These are phyloP conservation scores for Primulina eburnea DNA, from an alignment of 257 asterid species.

Conservation along the genomic window DNA sequence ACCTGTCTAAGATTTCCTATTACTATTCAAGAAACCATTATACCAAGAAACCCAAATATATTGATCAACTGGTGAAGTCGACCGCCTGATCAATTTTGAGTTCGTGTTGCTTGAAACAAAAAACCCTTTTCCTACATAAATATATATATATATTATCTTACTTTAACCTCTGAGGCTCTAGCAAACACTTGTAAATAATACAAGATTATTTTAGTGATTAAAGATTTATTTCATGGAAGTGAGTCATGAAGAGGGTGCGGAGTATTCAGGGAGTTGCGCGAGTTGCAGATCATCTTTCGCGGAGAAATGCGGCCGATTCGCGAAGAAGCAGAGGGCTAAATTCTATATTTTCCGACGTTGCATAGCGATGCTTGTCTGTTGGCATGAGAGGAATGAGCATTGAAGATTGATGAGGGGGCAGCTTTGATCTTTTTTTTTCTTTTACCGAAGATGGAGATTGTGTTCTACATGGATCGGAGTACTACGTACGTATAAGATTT, in stretches of 20 bases:
- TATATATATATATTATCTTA: too few relatives aligned
- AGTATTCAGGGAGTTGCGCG: not conserved
- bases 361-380: slow-evolving; percentile 73
- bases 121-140: not conserved
- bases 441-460: not conserved
- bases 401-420: slow-evolving; percentile 11
- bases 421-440: not conserved
- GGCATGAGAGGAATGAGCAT: slow-evolving; percentile 60
- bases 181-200: not conserved
- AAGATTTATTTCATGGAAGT: slow-evolving; percentile 24
- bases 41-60: not conserved
- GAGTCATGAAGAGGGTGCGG: slow-evolving; percentile 10
- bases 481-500: not conserved
- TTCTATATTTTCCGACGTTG: slow-evolving; percentile 77
- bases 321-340: slow-evolving; percentile 66
- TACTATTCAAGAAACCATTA: slow-evolving; percentile 11
- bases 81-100: too few relatives aligned
- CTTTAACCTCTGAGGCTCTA: not conserved
- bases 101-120: too few relatives aligned
- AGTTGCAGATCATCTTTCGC: slow-evolving; percentile 43
- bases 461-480: too few relatives aligned
- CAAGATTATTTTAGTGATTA: not conserved
- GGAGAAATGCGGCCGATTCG: slow-evolving; percentile 51
- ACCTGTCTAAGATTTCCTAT: slow-evolving; percentile 26
- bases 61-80: too few relatives aligned